A percentile compares a stretch with the other conserved stretches of the same genome.
phyloP scores from a whole-genome alignment of 352 stramenopile species.

The Phytopythium vexans region DNA sequence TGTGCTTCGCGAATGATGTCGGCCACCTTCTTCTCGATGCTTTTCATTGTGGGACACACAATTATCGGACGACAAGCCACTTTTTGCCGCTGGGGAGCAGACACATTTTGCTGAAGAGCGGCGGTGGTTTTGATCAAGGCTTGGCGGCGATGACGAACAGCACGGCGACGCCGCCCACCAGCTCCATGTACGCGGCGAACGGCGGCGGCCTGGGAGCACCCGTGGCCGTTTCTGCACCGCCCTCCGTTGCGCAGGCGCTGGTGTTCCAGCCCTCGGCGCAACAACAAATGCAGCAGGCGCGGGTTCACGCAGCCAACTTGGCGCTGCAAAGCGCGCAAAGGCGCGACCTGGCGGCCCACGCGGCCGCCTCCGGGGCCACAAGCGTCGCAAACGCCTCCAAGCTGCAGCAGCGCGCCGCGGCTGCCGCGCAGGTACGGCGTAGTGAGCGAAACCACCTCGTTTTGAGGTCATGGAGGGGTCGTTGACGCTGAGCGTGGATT shows the following conservation, averaged over 20 bases:
- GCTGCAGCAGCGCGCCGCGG: conserved; percentile 61
- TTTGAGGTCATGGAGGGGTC: background rate
- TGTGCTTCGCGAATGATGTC: no score
- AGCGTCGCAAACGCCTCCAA: conserved; percentile 6
- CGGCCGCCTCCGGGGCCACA: background rate
- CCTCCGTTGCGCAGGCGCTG: background rate
- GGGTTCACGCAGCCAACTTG: conserved; percentile 2
- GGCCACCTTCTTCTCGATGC: no score
- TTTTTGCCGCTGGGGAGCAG: no score
- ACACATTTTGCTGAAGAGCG: no score
- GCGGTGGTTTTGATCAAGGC: no score
- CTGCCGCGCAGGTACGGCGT: conserved; percentile 41
- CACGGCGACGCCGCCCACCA: no score
- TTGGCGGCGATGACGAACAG: no score
- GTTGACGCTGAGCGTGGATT: conserved; percentile 1
- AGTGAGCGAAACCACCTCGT: background rate
- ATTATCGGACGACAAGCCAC: no score
- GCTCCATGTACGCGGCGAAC: no score
- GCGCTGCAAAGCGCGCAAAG: conserved; percentile 4
- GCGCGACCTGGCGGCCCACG: background rate
- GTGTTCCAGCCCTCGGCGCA: conserved; percentile 3
- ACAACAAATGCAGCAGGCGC: conserved; percentile 9
- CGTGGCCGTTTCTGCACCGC: no score
- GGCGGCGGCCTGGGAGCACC: no score
- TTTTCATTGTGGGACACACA: no score